phyloP scores from a whole-genome alignment of 2,329 filamentous ascomycete genomes.

The Clarireedia monteithiana region DNA sequence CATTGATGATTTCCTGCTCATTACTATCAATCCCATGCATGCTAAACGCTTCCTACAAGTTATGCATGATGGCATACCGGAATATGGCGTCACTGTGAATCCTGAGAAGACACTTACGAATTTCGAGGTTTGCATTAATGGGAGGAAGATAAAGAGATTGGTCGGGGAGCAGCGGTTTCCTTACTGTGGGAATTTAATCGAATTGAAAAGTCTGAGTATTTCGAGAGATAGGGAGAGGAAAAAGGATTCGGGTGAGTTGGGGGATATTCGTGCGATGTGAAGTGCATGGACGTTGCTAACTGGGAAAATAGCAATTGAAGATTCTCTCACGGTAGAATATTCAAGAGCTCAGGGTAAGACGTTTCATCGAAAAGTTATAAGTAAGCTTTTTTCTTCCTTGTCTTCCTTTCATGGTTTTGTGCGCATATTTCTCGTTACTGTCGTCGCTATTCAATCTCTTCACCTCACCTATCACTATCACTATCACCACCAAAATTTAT shows the following conservation, averaged over 20 bases:
- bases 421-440: not conserved
- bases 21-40: slow-evolving; percentile 61
- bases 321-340: slow-evolving; percentile 74
- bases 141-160: slow-evolving; percentile 42
- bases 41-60: slow-evolving; percentile 65
- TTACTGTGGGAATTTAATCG: slow-evolving; percentile 77
- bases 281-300: not conserved
- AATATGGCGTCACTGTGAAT: slow-evolving; percentile 76
- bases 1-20: slow-evolving; percentile 87
- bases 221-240: slow-evolving; percentile 55
- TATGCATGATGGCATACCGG: slow-evolving; percentile 72
- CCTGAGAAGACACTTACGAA: slow-evolving; percentile 75
- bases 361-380: slow-evolving; percentile 73
- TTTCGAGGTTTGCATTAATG: slow-evolving; percentile 59
- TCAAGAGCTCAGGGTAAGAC: slow-evolving; percentile 64
- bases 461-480: too few species aligned
- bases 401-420: not conserved
- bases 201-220: slow-evolving; percentile 68
- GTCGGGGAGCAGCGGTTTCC: slow-evolving; percentile 54
- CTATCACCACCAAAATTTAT: not conserved
- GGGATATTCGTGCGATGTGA: not conserved
- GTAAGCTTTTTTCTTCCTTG: slow-evolving; percentile 33
- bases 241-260: slow-evolving; percentile 41
- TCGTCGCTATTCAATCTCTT: too few species aligned
- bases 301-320: slow-evolving; percentile 42